Conservation (phyloP, 2,329 filamentous ascomycete species). For the Botrytis medusae region DNA sequence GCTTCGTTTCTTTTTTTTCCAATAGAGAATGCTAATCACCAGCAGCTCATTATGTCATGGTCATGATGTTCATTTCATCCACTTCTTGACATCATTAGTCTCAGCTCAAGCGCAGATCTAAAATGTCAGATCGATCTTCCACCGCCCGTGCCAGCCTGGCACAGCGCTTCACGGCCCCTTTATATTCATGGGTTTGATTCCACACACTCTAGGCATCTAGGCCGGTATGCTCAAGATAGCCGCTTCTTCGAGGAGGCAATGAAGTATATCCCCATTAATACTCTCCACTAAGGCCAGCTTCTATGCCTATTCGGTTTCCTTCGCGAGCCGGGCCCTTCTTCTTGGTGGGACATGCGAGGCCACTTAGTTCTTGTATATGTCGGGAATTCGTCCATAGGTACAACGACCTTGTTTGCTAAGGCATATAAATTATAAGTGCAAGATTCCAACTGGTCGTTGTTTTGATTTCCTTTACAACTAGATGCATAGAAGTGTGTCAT, state of each 20-base stretch:
- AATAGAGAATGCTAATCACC: neutral
- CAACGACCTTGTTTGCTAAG: neutral
- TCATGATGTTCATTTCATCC: neutral
- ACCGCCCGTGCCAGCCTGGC: neutral
- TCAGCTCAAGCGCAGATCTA: neutral
- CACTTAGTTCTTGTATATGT: neutral
- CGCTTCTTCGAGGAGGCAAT: neutral
- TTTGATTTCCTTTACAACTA: neutral
- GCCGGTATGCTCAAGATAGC: neutral
- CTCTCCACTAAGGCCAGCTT: neutral
- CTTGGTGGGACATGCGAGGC: neutral
- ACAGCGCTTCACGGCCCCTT: neutral
- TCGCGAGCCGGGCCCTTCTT: neutral
- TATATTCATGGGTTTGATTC: neutral
- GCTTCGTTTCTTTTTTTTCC: neutral
- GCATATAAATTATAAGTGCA: neutral
- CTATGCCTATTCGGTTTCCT: neutral
- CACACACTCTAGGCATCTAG: neutral
- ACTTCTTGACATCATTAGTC: neutral
- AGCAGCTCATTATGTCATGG: neutral
- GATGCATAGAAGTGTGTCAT: neutral
- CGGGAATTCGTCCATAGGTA: neutral
- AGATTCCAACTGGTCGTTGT: neutral
- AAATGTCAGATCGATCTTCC: neutral
- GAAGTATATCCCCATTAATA: neutral